These are phyloP conservation scores for Cryptococcus wingfieldii DNA, from an alignment of 1,284 basidiomycete species.

Conservation along the genomic window DNA sequence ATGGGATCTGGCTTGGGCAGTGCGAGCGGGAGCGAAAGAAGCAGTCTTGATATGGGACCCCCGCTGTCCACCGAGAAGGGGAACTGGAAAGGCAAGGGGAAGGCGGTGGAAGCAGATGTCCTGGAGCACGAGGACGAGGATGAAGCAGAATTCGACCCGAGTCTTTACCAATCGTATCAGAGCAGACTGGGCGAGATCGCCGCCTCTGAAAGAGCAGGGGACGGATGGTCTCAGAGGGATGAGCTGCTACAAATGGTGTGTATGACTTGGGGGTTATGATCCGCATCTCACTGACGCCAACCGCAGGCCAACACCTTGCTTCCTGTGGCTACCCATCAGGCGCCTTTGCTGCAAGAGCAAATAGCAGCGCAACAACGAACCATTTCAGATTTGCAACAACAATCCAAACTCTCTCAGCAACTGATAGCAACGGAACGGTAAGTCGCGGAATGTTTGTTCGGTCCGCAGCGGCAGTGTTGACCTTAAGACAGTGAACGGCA, in stretches of 20 bases:
- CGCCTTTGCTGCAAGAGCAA: conserved; percentile 35
- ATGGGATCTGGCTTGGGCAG: background rate
- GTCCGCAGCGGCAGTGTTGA: background rate
- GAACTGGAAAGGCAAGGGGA: conserved; percentile 12
- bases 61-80: background rate
- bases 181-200: conserved; percentile 11
- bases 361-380: conserved; percentile 38
- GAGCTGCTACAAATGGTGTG: conserved; percentile 32
- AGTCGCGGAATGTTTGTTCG: conserved; percentile 1
- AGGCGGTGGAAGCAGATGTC: background rate
- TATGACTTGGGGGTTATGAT: background rate
- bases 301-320: conserved; percentile 33
- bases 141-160: conserved; percentile 8
- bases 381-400: conserved; percentile 39
- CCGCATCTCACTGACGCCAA: background rate
- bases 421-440: conserved; percentile 36
- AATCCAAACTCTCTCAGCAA: conserved; percentile 28
- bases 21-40: background rate
- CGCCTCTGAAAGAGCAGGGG: background rate
- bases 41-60: conserved; percentile 1
- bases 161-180: conserved; percentile 16
- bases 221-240: conserved; percentile 12
- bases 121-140: conserved; percentile 6
- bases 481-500: conserved; percentile 28
- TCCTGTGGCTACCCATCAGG: conserved; percentile 15